Percentiles rank a stretch among this genome's conserved stretches.
These are phyloP conservation scores for Emericellopsis cladophorae DNA, from an alignment of 2,329 filamentous ascomycete genomes.

Conservation along the genomic window DNA sequence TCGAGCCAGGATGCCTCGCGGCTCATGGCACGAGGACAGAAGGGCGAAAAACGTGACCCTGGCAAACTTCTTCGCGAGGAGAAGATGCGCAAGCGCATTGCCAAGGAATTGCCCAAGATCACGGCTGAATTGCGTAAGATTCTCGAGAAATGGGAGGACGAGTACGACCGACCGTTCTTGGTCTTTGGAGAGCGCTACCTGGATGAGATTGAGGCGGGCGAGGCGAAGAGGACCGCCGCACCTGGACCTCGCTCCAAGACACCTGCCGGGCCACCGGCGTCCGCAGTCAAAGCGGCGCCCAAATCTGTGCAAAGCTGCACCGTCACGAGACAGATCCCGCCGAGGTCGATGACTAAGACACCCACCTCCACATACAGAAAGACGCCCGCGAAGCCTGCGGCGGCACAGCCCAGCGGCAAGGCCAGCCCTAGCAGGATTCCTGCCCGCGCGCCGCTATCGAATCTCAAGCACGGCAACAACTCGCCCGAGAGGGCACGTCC, in stretches of 20 bases:
- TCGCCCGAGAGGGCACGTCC: conserved; percentile 60
- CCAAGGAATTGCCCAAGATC: conserved; percentile 90
- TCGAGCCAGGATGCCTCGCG: conserved; percentile 93
- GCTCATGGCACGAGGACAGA: conserved; percentile 79
- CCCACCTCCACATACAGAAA: conserved; percentile 27
- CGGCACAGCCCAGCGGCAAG: conserved; percentile 12
- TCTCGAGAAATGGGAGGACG: conserved; percentile 84
- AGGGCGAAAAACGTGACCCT: conserved; percentile 88
- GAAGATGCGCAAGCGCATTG: conserved; percentile 95
- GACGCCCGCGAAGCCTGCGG: conserved; percentile 8
- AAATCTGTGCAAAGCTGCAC: conserved; percentile 16
- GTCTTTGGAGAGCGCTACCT: conserved; percentile 89
- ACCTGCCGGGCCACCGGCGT: conserved; percentile 45
- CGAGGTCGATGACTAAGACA: conserved; percentile 37
- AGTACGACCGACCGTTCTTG: conserved; percentile 85
- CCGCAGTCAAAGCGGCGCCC: conserved; percentile 19
- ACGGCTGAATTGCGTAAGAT: conserved; percentile 69
- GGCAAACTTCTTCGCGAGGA: conserved; percentile 89
- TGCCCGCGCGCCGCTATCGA: conserved; percentile 55
- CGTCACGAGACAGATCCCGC: conserved; percentile 18
- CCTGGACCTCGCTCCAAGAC: conserved; percentile 54
- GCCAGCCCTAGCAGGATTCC: conserved; percentile 44
- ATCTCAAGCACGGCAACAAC: conserved; percentile 59
- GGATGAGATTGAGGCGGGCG: conserved; percentile 61
- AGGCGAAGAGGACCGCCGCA: conserved; percentile 42